Percentiles rank a stretch among this genome's conserved stretches.
Conservation (phyloP, 257 asterid species). For the Solanum ahanhuiri region DNA sequence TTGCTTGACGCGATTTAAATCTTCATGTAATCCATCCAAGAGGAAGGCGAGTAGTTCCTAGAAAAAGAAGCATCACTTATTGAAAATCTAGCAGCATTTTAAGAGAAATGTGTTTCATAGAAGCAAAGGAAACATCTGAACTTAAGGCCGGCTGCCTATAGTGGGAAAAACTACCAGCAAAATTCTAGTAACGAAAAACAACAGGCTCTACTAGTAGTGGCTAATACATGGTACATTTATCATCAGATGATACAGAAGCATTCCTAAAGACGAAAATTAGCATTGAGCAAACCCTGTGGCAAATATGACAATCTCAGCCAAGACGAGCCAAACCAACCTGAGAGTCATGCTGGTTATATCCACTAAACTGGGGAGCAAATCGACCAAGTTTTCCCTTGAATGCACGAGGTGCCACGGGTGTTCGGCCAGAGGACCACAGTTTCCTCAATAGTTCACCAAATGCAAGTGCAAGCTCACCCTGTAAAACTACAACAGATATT, state of each 20-base stretch:
- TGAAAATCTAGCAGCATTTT: neutral
- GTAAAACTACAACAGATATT: slow-evolving; percentile 26
- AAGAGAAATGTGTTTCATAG: neutral
- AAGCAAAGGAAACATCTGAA: neutral
- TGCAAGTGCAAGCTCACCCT: slow-evolving; percentile 97
- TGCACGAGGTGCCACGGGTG: slow-evolving; percentile 80
- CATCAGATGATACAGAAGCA: neutral
- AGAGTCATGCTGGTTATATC: slow-evolving; percentile 97
- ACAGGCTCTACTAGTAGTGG: neutral
- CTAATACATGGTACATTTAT: neutral
- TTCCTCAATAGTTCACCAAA: slow-evolving; percentile 91
- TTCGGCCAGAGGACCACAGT: slow-evolving; percentile 88
- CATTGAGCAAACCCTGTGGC: neutral
- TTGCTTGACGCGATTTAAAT: slow-evolving; percentile 90
- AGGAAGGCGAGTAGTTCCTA: slow-evolving; percentile 98
- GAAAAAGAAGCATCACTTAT: slow-evolving; percentile 7
- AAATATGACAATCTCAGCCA: neutral
- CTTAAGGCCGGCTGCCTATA: neutral
- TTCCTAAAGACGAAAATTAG: neutral
- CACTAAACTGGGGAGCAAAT: slow-evolving; percentile 98
- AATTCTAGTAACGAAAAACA: neutral
- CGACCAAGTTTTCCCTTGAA: slow-evolving; percentile 90
- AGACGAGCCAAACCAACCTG: slow-evolving; percentile 41
- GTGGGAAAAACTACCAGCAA: neutral
- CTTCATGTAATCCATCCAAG: slow-evolving; percentile 97